Conservation (phyloP, 164 flowering plant species). For the Paratinospora sagittata region DNA sequence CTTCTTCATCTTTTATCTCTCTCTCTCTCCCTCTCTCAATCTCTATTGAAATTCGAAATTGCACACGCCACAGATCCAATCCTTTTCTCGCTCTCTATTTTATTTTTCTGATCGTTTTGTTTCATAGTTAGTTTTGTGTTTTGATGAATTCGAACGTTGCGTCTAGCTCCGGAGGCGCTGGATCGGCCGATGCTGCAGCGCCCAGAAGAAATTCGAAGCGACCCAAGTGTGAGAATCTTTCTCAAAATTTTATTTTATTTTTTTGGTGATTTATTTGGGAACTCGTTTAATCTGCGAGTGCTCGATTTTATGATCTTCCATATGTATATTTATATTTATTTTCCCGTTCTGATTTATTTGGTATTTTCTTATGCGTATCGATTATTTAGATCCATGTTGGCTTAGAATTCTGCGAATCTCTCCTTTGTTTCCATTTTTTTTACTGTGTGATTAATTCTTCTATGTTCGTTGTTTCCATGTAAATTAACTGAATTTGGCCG, state of each 20-base stretch:
- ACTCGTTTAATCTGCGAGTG: slow-evolving; percentile 8
- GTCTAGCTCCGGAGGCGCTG: slow-evolving; percentile 39
- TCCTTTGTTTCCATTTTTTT: no score
- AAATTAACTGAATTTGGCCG: not conserved
- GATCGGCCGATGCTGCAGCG: slow-evolving; percentile 43
- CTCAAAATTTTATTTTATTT: not conserved
- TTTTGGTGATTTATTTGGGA: not conserved
- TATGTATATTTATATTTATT: not conserved
- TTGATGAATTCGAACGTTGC: slow-evolving; percentile 36
- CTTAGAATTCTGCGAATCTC: no score
- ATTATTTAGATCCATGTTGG: no score
- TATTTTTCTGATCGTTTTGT: not conserved
- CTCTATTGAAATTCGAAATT: not conserved
- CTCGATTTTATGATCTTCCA: not conserved
- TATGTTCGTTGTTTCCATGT: not conserved
- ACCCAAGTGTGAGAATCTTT: slow-evolving; percentile 48
- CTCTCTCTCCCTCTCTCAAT: no score
- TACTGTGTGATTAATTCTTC: no score
- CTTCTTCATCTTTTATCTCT: no score
- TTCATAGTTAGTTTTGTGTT: not conserved
- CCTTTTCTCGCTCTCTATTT: not conserved
- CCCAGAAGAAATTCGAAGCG: slow-evolving; percentile 48
- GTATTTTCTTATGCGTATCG: no score
- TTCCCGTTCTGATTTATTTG: not conserved
- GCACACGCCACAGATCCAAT: not conserved